phyloP scores from a whole-genome alignment of 2,329 filamentous ascomycete genomes.

The Ascochyta koolunga region DNA sequence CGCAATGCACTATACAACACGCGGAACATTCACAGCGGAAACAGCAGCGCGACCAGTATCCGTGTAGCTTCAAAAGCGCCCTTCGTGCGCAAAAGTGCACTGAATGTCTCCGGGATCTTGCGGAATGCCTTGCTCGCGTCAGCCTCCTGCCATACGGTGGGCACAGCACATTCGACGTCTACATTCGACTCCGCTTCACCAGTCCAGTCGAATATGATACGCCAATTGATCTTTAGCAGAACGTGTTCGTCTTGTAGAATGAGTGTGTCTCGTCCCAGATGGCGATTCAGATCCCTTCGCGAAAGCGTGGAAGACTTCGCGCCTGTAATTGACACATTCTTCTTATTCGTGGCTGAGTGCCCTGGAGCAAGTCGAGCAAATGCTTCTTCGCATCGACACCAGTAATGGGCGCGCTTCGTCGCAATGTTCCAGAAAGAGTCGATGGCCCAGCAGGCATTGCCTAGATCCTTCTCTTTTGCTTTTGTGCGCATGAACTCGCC shows the following conservation, averaged over 20 bases:
- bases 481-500: slow-evolving; percentile 57
- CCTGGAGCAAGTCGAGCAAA: slow-evolving; percentile 46
- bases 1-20: not conserved
- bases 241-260: slow-evolving; percentile 47
- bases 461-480: slow-evolving; percentile 59
- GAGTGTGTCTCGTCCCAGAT: slow-evolving; percentile 40
- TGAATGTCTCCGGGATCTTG: slow-evolving; percentile 66
- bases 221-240: slow-evolving; percentile 65
- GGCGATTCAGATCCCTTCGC: slow-evolving; percentile 58
- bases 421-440: slow-evolving; percentile 70
- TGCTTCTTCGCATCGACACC: slow-evolving; percentile 61
- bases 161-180: slow-evolving; percentile 61
- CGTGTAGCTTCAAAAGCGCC: slow-evolving; percentile 64
- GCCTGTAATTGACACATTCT: slow-evolving; percentile 23
- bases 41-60: slow-evolving; percentile 66
- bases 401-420: slow-evolving; percentile 65
- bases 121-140: slow-evolving; percentile 64
- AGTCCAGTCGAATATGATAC: slow-evolving; percentile 72
- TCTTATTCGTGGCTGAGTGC: slow-evolving; percentile 16
- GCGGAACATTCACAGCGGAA: slow-evolving; percentile 19
- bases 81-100: slow-evolving; percentile 61
- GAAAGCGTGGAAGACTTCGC: slow-evolving; percentile 27
- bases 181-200: slow-evolving; percentile 70
- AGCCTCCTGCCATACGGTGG: slow-evolving; percentile 66
- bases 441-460: slow-evolving; percentile 70